These are phyloP conservation scores for Didymella lethalis DNA, from an alignment of 2,329 filamentous ascomycete species.

Conservation along the genomic window DNA sequence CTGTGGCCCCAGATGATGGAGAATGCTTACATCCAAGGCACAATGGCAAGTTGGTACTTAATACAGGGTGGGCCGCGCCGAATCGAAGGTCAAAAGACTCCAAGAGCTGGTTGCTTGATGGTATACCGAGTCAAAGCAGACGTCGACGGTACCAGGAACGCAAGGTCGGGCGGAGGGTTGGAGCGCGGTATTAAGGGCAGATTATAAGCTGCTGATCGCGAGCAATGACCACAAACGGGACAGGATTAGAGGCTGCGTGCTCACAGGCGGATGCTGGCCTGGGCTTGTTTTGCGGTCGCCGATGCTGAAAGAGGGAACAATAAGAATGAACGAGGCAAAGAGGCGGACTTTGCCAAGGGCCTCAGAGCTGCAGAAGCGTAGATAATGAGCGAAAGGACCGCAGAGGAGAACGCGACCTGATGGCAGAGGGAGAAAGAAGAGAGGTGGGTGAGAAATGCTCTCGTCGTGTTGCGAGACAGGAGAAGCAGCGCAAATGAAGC, in stretches of 20 bases:
- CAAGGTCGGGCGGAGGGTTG: constrained; percentile 24
- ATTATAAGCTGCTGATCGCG: constrained; percentile 28
- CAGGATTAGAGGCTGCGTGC: constrained; percentile 36
- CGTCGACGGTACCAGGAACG: constrained; percentile 25
- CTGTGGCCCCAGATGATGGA: neutral
- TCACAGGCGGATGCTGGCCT: constrained; percentile 34
- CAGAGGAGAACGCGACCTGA: constrained; percentile 44
- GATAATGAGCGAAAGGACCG: constrained; percentile 48
- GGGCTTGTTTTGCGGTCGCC: constrained; percentile 45
- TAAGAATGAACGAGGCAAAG: constrained; percentile 50
- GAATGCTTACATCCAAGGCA: constrained; percentile 39
- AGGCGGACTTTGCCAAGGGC: constrained; percentile 41
- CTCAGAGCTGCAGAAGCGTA: constrained; percentile 46
- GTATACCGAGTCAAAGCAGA: constrained; percentile 26
- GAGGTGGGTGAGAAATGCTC: constrained; percentile 43
- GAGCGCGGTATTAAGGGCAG: constrained; percentile 26
- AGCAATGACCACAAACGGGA: constrained; percentile 33
- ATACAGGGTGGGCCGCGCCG: constrained; percentile 36
- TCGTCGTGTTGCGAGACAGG: constrained; percentile 38
- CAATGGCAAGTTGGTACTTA: constrained; percentile 39
- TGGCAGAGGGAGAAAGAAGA: constrained; percentile 39
- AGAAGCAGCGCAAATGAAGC: constrained; percentile 47
- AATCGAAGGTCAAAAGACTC: constrained; percentile 40
- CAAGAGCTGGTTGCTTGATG: constrained; percentile 31
- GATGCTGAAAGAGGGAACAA: constrained; percentile 51